These are phyloP conservation scores for Colletotrichum coccodes DNA, from an alignment of 2,329 filamentous ascomycete species.

Conservation along the genomic window DNA sequence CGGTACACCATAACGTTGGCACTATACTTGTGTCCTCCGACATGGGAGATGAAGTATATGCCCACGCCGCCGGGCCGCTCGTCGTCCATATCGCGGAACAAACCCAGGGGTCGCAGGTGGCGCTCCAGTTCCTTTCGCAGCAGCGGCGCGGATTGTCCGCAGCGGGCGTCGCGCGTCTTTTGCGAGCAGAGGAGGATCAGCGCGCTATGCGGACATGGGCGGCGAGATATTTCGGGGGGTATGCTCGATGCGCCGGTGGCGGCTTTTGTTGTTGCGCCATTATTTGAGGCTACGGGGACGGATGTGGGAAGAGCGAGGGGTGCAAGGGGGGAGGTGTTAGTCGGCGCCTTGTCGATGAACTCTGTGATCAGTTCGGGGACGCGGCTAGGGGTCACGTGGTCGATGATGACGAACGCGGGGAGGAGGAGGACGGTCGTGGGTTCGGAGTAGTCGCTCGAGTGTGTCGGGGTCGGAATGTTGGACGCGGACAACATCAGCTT, in stretches of 20 bases:
- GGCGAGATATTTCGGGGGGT: slow-evolving; percentile 50
- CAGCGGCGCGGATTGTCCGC: slow-evolving; percentile 91
- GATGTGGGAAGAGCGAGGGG: slow-evolving; percentile 49
- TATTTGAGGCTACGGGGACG: slow-evolving; percentile 40
- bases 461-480: slow-evolving; percentile 84
- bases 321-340: slow-evolving; percentile 73
- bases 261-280: slow-evolving; percentile 30
- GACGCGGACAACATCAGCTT: slow-evolving; percentile 91
- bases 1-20: slow-evolving; percentile 96
- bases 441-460: slow-evolving; percentile 69
- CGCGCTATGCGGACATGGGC: slow-evolving; percentile 82
- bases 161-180: slow-evolving; percentile 91
- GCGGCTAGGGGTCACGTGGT: slow-evolving; percentile 81
- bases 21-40: slow-evolving; percentile 95
- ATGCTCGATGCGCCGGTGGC: slow-evolving; percentile 40
- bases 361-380: slow-evolving; percentile 77
- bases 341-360: slow-evolving; percentile 78
- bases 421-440: slow-evolving; percentile 86
- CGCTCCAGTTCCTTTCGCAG: slow-evolving; percentile 90
- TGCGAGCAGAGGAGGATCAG: slow-evolving; percentile 96
- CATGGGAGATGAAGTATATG: slow-evolving; percentile 96
- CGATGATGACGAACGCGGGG: slow-evolving; percentile 84
- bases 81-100: slow-evolving; percentile 90
- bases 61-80: slow-evolving; percentile 91
- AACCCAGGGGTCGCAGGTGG: slow-evolving; percentile 83